Evolutionary conservation across 2,329 filamentous ascomycete genomes (phyloP).

Genomic region (Apiospora kogelbergensis): DNA sequence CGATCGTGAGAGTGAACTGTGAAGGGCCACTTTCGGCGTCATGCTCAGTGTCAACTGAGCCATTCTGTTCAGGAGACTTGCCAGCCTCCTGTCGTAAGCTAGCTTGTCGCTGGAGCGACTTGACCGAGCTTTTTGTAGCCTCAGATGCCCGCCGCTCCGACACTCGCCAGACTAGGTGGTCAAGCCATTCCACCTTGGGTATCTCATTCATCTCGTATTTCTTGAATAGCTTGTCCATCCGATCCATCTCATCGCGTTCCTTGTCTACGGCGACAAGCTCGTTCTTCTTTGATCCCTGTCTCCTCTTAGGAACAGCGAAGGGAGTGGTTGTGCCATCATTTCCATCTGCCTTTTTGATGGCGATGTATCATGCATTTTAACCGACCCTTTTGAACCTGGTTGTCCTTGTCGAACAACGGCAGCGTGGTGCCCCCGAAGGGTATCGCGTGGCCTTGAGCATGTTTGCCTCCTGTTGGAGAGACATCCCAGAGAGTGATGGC

Average conservation of each 20-base stretch:
- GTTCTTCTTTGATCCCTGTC: constrained; percentile 49
- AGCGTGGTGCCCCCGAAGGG: constrained; percentile 95
- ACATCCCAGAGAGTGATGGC: constrained; percentile 96
- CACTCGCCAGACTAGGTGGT: constrained; percentile 88
- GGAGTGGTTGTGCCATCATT: constrained; percentile 79
- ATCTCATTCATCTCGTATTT: constrained; percentile 99
- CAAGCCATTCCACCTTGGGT: constrained; percentile 88
- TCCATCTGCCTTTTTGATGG: constrained; percentile 80
- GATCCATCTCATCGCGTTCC: constrained; percentile 80
- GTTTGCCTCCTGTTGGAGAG: constrained; percentile 72
- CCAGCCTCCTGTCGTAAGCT: constrained; percentile 28
- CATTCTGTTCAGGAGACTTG: constrained; percentile 23
- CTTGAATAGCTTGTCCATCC: constrained; percentile 88
- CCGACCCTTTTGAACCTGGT: constrained; percentile 84
- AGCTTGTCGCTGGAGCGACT: constrained; percentile 52
- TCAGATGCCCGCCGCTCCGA: constrained; percentile 75
- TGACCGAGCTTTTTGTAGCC: constrained; percentile 63
- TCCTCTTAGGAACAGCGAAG: constrained; percentile 58
- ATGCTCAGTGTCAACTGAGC: constrained; percentile 27
- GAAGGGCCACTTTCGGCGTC: constrained; percentile 42
- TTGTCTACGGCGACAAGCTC: constrained; percentile 59
- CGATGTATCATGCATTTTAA: constrained; percentile 89
- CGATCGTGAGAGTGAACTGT: constrained; percentile 82
- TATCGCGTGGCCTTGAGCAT: constrained; percentile 72
- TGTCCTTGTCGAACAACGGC: constrained; percentile 87